Percentiles rank a stretch among this genome's conserved stretches.
These are phyloP conservation scores for Talaromyces sp. DNA, from an alignment of 2,329 filamentous ascomycete genomes.

Conservation along the genomic window DNA sequence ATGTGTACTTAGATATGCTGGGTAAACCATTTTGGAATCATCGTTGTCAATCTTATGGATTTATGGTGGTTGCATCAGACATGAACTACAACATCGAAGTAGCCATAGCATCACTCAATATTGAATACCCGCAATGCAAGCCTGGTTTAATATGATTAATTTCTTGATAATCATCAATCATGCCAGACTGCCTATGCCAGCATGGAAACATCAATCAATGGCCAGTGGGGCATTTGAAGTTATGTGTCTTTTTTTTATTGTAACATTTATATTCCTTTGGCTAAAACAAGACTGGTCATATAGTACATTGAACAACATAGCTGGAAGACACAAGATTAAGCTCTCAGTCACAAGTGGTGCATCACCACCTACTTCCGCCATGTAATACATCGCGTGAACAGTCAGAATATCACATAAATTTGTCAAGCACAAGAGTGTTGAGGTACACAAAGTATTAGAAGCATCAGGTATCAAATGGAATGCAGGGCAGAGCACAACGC, in stretches of 20 bases:
- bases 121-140: neutral
- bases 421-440: neutral
- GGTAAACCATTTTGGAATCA: neutral
- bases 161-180: no score
- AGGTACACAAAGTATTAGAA: neutral
- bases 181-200: no score
- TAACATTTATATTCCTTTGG: neutral
- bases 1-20: neutral
- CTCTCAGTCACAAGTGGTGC: neutral
- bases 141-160: no score
- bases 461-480: neutral
- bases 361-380: neutral
- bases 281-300: neutral
- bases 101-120: neutral
- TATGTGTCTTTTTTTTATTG: neutral
- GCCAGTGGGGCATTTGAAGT: neutral
- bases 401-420: neutral
- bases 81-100: no score
- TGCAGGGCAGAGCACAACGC: no score
- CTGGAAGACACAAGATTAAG: neutral
- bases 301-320: neutral
- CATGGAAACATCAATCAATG: no score
- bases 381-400: neutral
- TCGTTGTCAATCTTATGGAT: no score
- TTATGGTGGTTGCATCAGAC: no score